phyloP scores from a whole-genome alignment of 176 grass and related monocot species.

The Carex kokanica region DNA sequence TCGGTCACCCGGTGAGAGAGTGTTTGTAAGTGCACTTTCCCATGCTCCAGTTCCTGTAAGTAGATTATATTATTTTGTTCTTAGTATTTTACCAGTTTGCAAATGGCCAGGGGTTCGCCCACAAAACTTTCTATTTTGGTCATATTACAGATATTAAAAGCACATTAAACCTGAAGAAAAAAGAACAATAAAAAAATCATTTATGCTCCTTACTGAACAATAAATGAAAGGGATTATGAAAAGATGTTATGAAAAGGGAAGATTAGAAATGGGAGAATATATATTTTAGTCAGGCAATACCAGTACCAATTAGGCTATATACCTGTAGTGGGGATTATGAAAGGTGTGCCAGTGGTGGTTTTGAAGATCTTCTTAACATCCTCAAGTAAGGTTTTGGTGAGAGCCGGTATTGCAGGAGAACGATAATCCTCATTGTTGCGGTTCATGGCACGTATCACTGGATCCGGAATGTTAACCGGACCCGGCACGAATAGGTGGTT shows the following conservation, averaged over 20 bases:
- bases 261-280: not conserved
- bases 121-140: not conserved
- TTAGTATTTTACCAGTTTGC: not conserved
- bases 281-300: not conserved
- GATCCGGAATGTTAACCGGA: slow-evolving; percentile 92
- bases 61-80: not conserved
- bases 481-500: slow-evolving; percentile 94
- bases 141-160: not conserved
- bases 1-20: slow-evolving; percentile 72
- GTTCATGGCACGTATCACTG: slow-evolving; percentile 82
- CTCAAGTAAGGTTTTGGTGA: slow-evolving; percentile 81
- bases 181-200: not conserved
- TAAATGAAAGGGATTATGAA: not conserved
- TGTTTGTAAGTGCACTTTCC: slow-evolving; percentile 99
- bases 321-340: slow-evolving; percentile 89
- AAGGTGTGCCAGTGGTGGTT: slow-evolving; percentile 76
- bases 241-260: not conserved
- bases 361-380: slow-evolving; percentile 99
- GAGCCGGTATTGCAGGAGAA: slow-evolving; percentile 64
- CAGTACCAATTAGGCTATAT: not conserved
- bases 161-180: not conserved
- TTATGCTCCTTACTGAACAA: not conserved
- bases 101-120: not conserved
- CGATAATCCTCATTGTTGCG: slow-evolving; percentile 98
- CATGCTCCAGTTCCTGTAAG: slow-evolving; percentile 70